Conservation (phyloP, 2,329 filamentous ascomycete species). For the Cladosporium sp. region DNA sequence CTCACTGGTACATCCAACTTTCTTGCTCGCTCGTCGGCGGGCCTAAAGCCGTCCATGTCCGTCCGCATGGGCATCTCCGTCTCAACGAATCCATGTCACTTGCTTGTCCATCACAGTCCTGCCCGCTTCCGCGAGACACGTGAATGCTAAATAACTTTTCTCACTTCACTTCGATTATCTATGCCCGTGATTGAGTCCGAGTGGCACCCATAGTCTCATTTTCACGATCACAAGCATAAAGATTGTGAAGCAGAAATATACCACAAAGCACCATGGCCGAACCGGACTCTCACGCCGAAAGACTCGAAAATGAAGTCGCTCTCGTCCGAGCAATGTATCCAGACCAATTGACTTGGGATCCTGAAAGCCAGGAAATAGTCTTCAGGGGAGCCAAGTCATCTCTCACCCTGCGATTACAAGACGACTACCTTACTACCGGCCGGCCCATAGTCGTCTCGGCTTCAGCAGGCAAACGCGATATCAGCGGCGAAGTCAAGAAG, state of each 20-base stretch:
- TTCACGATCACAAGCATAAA: no score
- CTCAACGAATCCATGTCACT: background rate
- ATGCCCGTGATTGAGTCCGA: no score
- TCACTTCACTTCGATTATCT: no score
- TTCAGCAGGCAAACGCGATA: constrained; percentile 33
- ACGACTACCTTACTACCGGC: constrained; percentile 34
- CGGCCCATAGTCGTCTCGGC: constrained; percentile 39
- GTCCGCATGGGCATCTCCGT: no score
- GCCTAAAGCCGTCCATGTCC: no score
- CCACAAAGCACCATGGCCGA: background rate
- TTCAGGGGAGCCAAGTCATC: constrained; percentile 28
- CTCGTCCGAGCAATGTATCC: constrained; percentile 45
- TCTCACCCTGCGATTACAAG: constrained; percentile 37
- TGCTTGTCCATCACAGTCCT: background rate
- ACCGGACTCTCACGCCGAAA: background rate
- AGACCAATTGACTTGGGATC: constrained; percentile 33
- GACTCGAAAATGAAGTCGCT: constrained; percentile 31
- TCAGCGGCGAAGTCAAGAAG: constrained; percentile 27
- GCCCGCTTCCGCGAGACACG: background rate
- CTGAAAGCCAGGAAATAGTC: constrained; percentile 35
- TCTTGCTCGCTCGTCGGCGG: no score
- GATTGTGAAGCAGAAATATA: no score
- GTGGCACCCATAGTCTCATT: no score
- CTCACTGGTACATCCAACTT: no score
- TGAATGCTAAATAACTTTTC: background rate